A percentile compares a stretch with the other conserved stretches of the same genome.
Conservation (phyloP, 371 early-diverging fungal genomes). For the Zychaea mexicana region DNA sequence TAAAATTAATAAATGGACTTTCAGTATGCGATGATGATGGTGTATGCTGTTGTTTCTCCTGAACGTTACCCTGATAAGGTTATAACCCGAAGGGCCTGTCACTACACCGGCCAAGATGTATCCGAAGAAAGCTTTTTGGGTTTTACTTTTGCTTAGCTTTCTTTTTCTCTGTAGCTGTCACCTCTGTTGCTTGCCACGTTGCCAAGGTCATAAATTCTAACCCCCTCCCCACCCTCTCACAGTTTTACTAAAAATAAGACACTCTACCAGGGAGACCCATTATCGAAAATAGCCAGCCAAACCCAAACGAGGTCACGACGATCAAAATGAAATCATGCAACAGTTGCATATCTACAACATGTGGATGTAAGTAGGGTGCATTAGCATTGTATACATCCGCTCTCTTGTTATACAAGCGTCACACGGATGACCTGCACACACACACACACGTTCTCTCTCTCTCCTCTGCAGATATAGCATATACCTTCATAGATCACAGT, state of each 20-base stretch:
- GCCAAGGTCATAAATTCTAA: conserved; percentile 7
- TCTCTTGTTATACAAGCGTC: conserved; percentile 1
- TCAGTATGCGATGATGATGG: too few relatives aligned
- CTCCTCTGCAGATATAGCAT: too few relatives aligned
- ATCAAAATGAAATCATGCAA: conserved; percentile 60
- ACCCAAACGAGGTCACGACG: conserved; percentile 45
- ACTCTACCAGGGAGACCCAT: conserved; percentile 51
- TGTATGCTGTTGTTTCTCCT: neutral
- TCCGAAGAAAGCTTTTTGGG: conserved; percentile 61
- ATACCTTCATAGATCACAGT: conserved; percentile 56
- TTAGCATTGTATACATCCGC: neutral
- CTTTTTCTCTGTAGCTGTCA: too few relatives aligned
- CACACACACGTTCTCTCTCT: neutral
- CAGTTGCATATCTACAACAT: conserved; percentile 47
- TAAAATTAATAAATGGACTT: conserved; percentile 5
- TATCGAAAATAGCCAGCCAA: conserved; percentile 47
- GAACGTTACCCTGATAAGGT: conserved; percentile 49
- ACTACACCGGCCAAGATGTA: conserved; percentile 63
- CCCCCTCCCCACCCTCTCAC: neutral
- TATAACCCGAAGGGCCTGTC: conserved; percentile 55
- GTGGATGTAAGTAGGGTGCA: neutral
- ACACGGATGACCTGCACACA: neutral
- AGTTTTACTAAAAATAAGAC: neutral
- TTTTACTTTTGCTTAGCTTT: too few relatives aligned
- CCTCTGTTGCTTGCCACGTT: neutral